These are phyloP conservation scores for Colletotrichum nymphaeae DNA, from an alignment of 2,329 filamentous ascomycete genomes.

Conservation along the genomic window DNA sequence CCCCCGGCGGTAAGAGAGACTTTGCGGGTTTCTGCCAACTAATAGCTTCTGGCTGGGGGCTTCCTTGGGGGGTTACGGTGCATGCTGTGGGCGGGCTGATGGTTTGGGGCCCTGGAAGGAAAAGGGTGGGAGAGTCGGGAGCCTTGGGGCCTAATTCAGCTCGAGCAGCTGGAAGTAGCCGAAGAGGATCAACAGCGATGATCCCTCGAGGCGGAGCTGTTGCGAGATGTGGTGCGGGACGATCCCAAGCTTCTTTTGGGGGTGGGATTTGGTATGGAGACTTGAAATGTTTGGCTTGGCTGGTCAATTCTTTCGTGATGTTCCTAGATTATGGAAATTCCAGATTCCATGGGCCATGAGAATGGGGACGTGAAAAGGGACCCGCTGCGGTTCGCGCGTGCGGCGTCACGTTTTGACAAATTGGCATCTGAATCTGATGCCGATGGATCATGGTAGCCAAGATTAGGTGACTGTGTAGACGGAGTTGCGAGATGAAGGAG, in stretches of 20 bases:
- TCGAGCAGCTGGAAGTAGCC: background rate
- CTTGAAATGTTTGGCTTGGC: background rate
- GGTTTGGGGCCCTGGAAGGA: background rate
- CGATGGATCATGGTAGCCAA: background rate
- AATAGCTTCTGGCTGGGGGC: background rate
- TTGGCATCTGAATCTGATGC: background rate
- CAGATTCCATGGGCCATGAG: no score
- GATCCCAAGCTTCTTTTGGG: conserved; percentile 15
- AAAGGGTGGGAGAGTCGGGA: background rate
- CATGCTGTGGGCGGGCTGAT: background rate
- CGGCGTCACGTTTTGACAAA: background rate
- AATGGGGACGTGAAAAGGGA: background rate
- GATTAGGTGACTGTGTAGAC: background rate
- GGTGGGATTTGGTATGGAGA: background rate
- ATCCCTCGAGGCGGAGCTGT: conserved; percentile 15
- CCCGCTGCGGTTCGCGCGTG: background rate
- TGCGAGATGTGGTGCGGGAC: conserved; percentile 10
- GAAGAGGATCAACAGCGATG: conserved; percentile 4
- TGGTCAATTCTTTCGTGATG: background rate
- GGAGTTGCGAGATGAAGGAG: background rate
- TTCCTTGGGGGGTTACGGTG: background rate
- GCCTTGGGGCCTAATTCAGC: background rate
- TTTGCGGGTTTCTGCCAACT: background rate
- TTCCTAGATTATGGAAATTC: background rate
- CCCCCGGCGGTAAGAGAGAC: background rate